Evolutionary conservation across 2,329 filamentous ascomycete genomes (phyloP).

Genomic region (Neocucurbitaria cava): DNA sequence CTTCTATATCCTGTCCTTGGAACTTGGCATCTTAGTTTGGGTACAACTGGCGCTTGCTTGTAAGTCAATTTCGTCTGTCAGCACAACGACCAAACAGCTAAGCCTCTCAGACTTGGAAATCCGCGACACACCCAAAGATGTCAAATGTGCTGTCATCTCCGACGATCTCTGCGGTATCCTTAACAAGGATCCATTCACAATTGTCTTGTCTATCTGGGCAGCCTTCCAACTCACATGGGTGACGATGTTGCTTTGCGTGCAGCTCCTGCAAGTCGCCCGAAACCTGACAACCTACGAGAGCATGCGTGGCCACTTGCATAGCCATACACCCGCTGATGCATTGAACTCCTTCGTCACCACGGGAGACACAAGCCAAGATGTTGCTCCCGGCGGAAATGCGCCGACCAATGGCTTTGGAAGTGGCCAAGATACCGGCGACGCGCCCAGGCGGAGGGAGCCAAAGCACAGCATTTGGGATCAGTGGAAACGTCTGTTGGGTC

Average conservation of each 20-base stretch:
- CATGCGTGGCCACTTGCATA: conserved; percentile 80
- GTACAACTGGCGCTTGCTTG: conserved; percentile 76
- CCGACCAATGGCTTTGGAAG: conserved; percentile 66
- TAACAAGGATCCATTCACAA: conserved; percentile 82
- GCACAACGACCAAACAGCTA: conserved; percentile 19
- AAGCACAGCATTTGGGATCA: conserved; percentile 74
- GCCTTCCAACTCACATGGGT: conserved; percentile 91
- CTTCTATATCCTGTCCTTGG: conserved; percentile 81
- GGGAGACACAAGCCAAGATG: conserved; percentile 68
- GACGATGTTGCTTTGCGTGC: conserved; percentile 93
- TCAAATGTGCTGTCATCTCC: conserved; percentile 77
- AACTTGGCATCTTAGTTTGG: conserved; percentile 75
- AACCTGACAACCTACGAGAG: conserved; percentile 97
- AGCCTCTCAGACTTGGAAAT: conserved; percentile 66
- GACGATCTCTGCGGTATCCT: conserved; percentile 75
- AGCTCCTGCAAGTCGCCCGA: conserved; percentile 88
- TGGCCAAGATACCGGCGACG: conserved; percentile 60
- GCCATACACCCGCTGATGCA: conserved; percentile 62
- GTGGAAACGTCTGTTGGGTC: conserved; percentile 84
- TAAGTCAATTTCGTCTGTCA: conserved; percentile 52
- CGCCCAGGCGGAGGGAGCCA: conserved; percentile 53
- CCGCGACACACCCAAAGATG: conserved; percentile 58
- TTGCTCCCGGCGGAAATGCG: conserved; percentile 27
- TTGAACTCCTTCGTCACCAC: conserved; percentile 80
- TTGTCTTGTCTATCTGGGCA: conserved; percentile 80